A percentile compares a stretch with the other conserved stretches of the same genome.
Evolutionary conservation across 345 rosid genomes (phyloP).

Genomic region (Linum tenue): DNA sequence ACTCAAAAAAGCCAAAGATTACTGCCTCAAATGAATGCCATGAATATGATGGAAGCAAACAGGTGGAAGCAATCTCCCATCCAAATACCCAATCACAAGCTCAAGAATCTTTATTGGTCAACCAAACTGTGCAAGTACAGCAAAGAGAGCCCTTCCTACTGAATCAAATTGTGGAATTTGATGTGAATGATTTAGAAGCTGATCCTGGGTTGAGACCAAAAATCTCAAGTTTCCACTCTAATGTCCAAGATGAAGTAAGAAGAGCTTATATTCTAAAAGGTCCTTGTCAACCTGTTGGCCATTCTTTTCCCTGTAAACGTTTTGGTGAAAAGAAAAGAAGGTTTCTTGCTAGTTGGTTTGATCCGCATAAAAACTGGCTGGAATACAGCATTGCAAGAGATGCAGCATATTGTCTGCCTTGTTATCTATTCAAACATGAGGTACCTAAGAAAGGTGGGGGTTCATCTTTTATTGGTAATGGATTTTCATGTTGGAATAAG

Average conservation of each 20-base stretch:
- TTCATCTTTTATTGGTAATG: background rate
- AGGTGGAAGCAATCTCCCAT: no score
- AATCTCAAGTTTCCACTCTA: background rate
- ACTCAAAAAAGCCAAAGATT: no score
- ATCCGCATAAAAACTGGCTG: constrained; percentile 5
- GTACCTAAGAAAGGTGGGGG: background rate
- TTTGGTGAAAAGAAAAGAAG: background rate
- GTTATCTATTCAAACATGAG: background rate
- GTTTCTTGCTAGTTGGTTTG: constrained; percentile 3
- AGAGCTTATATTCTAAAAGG: background rate
- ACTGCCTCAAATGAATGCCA: no score
- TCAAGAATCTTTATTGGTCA: no score
- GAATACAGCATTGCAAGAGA: constrained; percentile 4
- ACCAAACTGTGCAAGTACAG: no score
- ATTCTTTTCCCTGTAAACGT: background rate
- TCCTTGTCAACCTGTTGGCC: background rate
- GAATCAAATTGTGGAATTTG: background rate
- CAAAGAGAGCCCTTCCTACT: no score
- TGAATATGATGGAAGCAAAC: no score
- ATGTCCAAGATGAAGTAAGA: background rate
- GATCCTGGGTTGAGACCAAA: background rate
- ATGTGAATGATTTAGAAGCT: background rate
- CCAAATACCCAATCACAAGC: no score
- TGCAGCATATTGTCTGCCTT: background rate
- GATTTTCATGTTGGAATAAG: background rate